phyloP scores from a whole-genome alignment of 2,329 filamentous ascomycete species.

The Basipetospora chlamydospora region DNA sequence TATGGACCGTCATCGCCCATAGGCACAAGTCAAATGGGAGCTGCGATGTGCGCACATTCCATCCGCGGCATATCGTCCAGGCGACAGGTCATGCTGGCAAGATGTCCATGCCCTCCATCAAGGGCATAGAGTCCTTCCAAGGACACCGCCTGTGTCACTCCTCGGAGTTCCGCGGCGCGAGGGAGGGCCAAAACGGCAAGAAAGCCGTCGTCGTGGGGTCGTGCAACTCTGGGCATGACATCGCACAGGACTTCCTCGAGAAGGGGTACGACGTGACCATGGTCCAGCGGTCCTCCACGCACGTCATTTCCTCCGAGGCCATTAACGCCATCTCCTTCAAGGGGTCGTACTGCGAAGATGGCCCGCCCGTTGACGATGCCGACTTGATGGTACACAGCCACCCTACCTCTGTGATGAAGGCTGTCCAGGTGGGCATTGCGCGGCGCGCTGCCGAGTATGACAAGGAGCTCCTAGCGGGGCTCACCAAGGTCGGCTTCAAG shows the following conservation, averaged over 20 bases:
- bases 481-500: constrained; percentile 45
- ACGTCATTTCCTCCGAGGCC: constrained; percentile 42
- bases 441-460: constrained; percentile 20
- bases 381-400: constrained; percentile 45
- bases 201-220: constrained; percentile 52
- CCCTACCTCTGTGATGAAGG: constrained; percentile 46
- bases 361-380: constrained; percentile 49
- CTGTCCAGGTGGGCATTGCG: constrained; percentile 32
- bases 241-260: constrained; percentile 52
- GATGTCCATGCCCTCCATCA: constrained; percentile 43
- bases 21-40: constrained; percentile 34
- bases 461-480: constrained; percentile 22
- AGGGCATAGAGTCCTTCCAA: constrained; percentile 40
- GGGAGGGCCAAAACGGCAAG: constrained; percentile 31
- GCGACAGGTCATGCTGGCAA: constrained; percentile 56
- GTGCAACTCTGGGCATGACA: constrained; percentile 56
- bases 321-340: constrained; percentile 38
- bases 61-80: constrained; percentile 50
- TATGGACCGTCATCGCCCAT: constrained; percentile 41
- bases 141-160: constrained; percentile 49
- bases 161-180: constrained; percentile 41
- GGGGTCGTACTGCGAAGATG: constrained; percentile 32
- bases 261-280: constrained; percentile 55
- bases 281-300: constrained; percentile 52
- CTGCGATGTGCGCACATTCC: constrained; percentile 35